Percentiles rank a stretch among this genome's conserved stretches.
phyloP scores from a whole-genome alignment of 495 filamentous ascomycete genomes.

The Neurospora sp. region DNA sequence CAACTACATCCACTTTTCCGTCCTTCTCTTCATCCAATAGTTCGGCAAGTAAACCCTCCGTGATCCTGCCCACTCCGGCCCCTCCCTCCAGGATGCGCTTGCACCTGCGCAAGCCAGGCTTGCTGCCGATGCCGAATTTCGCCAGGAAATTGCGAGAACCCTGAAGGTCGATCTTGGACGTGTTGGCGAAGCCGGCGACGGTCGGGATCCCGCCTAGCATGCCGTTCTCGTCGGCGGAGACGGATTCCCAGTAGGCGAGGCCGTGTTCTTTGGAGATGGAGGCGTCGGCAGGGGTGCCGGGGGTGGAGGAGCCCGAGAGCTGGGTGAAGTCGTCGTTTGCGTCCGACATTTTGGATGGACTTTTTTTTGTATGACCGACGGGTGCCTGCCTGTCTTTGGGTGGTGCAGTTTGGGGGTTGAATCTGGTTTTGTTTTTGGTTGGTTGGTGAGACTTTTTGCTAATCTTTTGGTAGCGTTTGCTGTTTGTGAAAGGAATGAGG shows the following conservation, averaged over 20 bases:
- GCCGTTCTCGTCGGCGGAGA: constrained; percentile 59
- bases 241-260: constrained; percentile 63
- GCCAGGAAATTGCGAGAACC: constrained; percentile 66
- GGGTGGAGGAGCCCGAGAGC: not conserved
- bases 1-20: constrained; percentile 35
- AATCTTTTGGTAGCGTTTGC: not conserved
- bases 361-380: not conserved
- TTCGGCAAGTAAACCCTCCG: constrained; percentile 20
- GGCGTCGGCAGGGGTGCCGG: not conserved
- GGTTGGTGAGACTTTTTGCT: not conserved
- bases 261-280: constrained; percentile 41
- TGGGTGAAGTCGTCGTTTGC: not conserved
- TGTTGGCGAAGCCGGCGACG: constrained; percentile 24
- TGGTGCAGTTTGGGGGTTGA: not conserved
- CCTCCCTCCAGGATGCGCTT: constrained; percentile 40
- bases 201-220: constrained; percentile 75
- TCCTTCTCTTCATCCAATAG: not conserved
- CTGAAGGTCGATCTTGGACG: constrained; percentile 66
- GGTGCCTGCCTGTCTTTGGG: not conserved
- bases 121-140: constrained; percentile 52
- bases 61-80: constrained; percentile 49
- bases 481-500: not conserved
- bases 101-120: constrained; percentile 13
- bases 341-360: not conserved
- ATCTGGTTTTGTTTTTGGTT: not conserved